phyloP scores from a whole-genome alignment of 495 filamentous ascomycete species.

The Aspergillus olivimuriae region DNA sequence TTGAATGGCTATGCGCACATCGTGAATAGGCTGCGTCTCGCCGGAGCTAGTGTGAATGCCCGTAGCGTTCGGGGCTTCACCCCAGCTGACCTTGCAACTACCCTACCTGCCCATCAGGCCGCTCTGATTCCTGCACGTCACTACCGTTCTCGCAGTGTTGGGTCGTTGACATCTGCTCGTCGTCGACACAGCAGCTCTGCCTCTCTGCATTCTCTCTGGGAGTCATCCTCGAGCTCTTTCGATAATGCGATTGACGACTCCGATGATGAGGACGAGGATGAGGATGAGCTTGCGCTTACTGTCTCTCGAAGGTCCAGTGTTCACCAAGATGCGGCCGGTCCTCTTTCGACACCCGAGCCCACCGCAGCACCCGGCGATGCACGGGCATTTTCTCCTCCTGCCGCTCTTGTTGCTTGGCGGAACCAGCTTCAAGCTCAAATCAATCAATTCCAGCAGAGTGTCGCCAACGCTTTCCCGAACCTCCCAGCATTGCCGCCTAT shows the following conservation, averaged over 20 bases:
- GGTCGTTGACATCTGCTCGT: conserved; percentile 40
- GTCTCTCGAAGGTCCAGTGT: conserved; percentile 39
- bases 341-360: conserved; percentile 20
- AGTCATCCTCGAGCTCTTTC: conserved; percentile 40
- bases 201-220: conserved; percentile 59
- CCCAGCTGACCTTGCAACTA: conserved; percentile 64
- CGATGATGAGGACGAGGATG: conserved; percentile 34
- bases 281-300: conserved; percentile 37
- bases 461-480: conserved; percentile 62
- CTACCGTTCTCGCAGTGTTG: conserved; percentile 54
- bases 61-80: conserved; percentile 67
- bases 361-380: conserved; percentile 23
- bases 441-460: conserved; percentile 70
- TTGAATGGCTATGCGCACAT: conserved; percentile 70
- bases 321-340: conserved; percentile 30
- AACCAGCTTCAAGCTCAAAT: conserved; percentile 73
- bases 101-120: conserved; percentile 52
- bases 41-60: conserved; percentile 64
- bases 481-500: conserved; percentile 55
- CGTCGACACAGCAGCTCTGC: conserved; percentile 62
- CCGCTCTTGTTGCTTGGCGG: conserved; percentile 64
- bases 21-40: conserved; percentile 63
- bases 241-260: conserved; percentile 41
- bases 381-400: conserved; percentile 46
- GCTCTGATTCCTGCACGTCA: conserved; percentile 44